phyloP scores from a whole-genome alignment of 768 basidiomycete species.

The Russula dissimulans region DNA sequence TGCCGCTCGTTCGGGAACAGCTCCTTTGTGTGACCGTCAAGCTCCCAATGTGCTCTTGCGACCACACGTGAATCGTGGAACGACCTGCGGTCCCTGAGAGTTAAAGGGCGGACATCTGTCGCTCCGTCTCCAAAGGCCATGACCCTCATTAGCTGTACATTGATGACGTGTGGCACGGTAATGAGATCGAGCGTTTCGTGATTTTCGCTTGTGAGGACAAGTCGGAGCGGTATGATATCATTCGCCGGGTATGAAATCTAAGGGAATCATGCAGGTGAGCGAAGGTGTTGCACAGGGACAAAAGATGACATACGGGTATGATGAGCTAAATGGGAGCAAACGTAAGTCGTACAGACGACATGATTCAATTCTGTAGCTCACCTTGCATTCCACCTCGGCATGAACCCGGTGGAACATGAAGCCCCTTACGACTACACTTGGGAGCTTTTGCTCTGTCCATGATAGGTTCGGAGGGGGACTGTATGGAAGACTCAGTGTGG shows the following conservation, averaged over 20 bases:
- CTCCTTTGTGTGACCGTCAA: not conserved
- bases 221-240: slow-evolving; percentile 4
- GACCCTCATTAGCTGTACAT: slow-evolving; percentile 10
- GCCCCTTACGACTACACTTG: slow-evolving; percentile 2
- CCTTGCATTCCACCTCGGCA: slow-evolving; percentile 14
- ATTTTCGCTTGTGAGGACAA: slow-evolving; percentile 5
- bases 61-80: not conserved
- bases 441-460: slow-evolving; percentile 1
- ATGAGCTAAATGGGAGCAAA: not conserved
- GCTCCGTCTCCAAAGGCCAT: slow-evolving; percentile 11
- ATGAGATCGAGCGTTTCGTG: slow-evolving; percentile 2
- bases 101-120: not conserved
- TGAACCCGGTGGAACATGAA: not conserved
- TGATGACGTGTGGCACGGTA: not conserved
- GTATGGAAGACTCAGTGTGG: not conserved
- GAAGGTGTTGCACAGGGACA: not conserved
- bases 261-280: not conserved
- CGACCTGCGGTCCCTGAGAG: not conserved
- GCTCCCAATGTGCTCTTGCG: slow-evolving; percentile 7
- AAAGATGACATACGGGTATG: not conserved
- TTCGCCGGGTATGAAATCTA: slow-evolving; percentile 1
- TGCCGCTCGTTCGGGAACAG: not conserved
- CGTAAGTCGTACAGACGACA: not conserved
- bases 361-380: not conserved
- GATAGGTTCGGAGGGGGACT: not conserved